Conservation (phyloP, 441 rosid genomes). For the Biscutella laevigata region DNA sequence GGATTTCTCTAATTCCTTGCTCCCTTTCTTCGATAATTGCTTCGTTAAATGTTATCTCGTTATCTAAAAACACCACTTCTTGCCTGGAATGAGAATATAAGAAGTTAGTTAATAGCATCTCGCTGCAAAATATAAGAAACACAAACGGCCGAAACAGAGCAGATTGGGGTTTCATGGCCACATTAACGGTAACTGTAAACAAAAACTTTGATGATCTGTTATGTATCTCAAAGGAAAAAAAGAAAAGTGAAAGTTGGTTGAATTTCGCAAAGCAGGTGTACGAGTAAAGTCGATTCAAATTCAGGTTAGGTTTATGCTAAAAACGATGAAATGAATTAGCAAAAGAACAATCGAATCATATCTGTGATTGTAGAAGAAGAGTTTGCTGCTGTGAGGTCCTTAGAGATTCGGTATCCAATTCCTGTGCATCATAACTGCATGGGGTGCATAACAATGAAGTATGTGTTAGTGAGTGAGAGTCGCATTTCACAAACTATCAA, state of each 20-base stretch:
- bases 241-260: neutral
- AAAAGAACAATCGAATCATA: neutral
- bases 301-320: neutral
- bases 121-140: neutral
- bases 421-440: constrained; percentile 45
- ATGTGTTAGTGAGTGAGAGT: constrained; percentile 9
- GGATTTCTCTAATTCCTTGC: constrained; percentile 57
- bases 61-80: constrained; percentile 41
- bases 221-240: neutral
- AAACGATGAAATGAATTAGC: neutral
- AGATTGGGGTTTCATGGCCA: constrained; percentile 2
- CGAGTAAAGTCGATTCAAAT: neutral
- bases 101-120: constrained; percentile 3
- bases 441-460: constrained; percentile 8
- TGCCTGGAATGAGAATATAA: constrained; percentile 27
- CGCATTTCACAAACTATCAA: neutral
- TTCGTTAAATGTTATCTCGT: constrained; percentile 58
- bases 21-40: constrained; percentile 65
- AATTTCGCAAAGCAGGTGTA: neutral
- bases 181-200: neutral
- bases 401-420: constrained; percentile 38
- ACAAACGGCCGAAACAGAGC: neutral
- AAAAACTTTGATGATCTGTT: neutral
- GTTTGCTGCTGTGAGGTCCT: constrained; percentile 37
- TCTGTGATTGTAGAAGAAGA: constrained; percentile 48